A percentile compares a stretch with the other conserved stretches of the same genome.
These are phyloP conservation scores for Epichloe baconii DNA, from an alignment of 2,329 filamentous ascomycete species.

Conservation along the genomic window DNA sequence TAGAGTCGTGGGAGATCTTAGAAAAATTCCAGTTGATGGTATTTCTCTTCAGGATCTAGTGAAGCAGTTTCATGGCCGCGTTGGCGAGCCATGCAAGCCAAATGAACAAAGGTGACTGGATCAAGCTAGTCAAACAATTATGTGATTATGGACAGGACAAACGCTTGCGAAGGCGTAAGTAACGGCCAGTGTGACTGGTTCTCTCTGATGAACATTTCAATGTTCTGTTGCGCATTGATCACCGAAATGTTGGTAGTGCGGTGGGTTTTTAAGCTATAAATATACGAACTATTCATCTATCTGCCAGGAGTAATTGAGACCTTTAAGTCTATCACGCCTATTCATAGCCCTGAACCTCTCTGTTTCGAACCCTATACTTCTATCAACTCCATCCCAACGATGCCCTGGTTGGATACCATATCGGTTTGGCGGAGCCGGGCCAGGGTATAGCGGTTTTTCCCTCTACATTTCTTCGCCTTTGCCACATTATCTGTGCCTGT, in stretches of 20 bases:
- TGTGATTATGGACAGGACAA: constrained; percentile 43
- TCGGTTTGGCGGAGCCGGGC: constrained; percentile 73
- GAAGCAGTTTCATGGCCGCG: constrained; percentile 37
- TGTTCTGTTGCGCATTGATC: not conserved
- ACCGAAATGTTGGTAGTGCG: not conserved
- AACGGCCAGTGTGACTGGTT: not conserved
- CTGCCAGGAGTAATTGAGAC: constrained; percentile 86
- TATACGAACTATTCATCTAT: constrained; percentile 61
- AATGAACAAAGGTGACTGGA: constrained; percentile 42
- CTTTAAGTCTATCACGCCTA: constrained; percentile 59
- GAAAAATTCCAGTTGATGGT: constrained; percentile 39
- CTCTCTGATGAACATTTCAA: not conserved
- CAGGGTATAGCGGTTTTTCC: constrained; percentile 53
- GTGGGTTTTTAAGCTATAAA: not conserved
- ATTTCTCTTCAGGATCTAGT: constrained; percentile 42
- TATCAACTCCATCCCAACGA: constrained; percentile 93
- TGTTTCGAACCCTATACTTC: constrained; percentile 84
- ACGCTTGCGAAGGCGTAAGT: constrained; percentile 30
- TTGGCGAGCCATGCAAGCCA: constrained; percentile 39
- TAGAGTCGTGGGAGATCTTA: constrained; percentile 40
- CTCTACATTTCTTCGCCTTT: constrained; percentile 28
- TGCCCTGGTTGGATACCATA: constrained; percentile 90
- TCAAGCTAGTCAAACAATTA: constrained; percentile 43
- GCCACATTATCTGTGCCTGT: constrained; percentile 27
- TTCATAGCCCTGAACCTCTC: constrained; percentile 88